A percentile compares a stretch with the other conserved stretches of the same genome.
phyloP scores from a whole-genome alignment of 345 rosid species.

The Moricandia moricandioides region DNA sequence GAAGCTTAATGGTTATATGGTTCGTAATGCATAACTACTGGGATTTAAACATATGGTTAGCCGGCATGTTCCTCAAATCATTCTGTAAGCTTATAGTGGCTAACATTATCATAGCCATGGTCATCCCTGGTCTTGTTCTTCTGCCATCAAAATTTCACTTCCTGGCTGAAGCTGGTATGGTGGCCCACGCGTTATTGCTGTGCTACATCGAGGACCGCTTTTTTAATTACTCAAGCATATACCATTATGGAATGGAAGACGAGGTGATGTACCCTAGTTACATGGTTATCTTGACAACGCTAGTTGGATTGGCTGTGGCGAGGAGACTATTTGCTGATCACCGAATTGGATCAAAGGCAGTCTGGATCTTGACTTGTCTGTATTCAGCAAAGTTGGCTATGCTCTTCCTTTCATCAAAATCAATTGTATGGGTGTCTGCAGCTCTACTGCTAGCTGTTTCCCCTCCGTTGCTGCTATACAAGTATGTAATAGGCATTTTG shows the following conservation, averaged over 20 bases:
- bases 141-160: constrained; percentile 76
- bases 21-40: constrained; percentile 92
- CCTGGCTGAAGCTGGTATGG: constrained; percentile 74
- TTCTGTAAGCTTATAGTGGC: constrained; percentile 90
- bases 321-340: constrained; percentile 74
- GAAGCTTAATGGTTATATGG: constrained; percentile 95
- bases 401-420: constrained; percentile 82
- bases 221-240: constrained; percentile 81
- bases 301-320: constrained; percentile 77
- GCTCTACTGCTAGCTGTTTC: constrained; percentile 77
- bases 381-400: constrained; percentile 85
- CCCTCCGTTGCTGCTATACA: constrained; percentile 93
- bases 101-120: constrained; percentile 75
- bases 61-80: constrained; percentile 91
- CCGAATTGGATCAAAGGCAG: constrained; percentile 73
- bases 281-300: constrained; percentile 86
- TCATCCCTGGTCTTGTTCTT: constrained; percentile 91
- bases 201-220: constrained; percentile 85
- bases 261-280: constrained; percentile 99
- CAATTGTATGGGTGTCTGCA: constrained; percentile 85
- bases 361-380: constrained; percentile 89
- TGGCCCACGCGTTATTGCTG: constrained; percentile 71
- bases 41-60: constrained; percentile 98
- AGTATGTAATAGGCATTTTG: constrained; percentile 41
- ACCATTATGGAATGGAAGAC: constrained; percentile 87